A percentile compares a stretch with the other conserved stretches of the same genome.
Evolutionary conservation across 2,329 filamentous ascomycete genomes (phyloP).

Genomic region (Epichloe typhina): DNA sequence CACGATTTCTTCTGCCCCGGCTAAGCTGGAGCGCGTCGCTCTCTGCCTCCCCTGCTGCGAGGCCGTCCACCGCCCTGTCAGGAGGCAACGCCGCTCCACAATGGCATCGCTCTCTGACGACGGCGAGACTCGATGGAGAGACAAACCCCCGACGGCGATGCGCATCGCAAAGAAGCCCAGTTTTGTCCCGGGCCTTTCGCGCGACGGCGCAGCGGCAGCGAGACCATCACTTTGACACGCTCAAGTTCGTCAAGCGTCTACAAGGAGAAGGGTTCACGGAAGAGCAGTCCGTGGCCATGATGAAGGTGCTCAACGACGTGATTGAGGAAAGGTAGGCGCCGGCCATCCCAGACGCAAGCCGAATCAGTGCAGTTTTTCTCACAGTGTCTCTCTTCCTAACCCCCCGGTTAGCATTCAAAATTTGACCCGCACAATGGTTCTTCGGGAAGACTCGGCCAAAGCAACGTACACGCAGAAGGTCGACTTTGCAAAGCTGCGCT

Average conservation of each 20-base stretch:
- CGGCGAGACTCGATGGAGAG: not conserved
- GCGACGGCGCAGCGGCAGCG: conserved; percentile 43
- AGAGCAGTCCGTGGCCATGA: conserved; percentile 93
- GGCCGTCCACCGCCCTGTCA: conserved; percentile 8
- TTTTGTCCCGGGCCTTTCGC: conserved; percentile 46
- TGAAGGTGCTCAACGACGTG: conserved; percentile 91
- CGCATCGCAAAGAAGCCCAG: conserved; percentile 8
- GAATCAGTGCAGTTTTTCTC: no score
- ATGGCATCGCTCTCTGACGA: conserved; percentile 1
- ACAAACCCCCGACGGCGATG: conserved; percentile 5
- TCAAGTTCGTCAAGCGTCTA: conserved; percentile 89
- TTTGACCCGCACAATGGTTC: conserved; percentile 92
- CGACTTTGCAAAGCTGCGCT: conserved; percentile 93
- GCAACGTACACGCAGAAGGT: conserved; percentile 80
- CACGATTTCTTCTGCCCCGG: conserved; percentile 40
- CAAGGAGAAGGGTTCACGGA: conserved; percentile 90
- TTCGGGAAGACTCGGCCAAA: conserved; percentile 82
- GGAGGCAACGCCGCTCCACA: conserved; percentile 6
- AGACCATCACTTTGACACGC: conserved; percentile 95
- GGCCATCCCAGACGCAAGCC: not conserved
- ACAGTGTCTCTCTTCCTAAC: no score
- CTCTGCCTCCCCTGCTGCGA: conserved; percentile 12
- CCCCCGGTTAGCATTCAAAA: conserved; percentile 64
- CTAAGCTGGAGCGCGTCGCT: conserved; percentile 35
- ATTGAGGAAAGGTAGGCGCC: conserved; percentile 70